Conservation (phyloP, 352 stramenopile genomes). For the Pilasporangium apinafurcum region DNA sequence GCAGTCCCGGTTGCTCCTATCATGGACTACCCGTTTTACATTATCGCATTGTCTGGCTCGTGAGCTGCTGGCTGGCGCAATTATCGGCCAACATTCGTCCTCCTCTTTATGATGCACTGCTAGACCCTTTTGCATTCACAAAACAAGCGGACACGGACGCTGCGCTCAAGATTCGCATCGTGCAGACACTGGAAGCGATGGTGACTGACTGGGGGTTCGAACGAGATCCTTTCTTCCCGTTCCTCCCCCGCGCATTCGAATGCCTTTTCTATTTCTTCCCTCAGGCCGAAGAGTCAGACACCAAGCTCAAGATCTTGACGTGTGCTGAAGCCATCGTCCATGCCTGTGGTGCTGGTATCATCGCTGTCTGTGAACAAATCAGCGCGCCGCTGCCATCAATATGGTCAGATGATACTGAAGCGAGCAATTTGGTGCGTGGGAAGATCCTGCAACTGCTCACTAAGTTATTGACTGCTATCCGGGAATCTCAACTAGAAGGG, state of each 20-base stretch:
- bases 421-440: conserved; percentile 71
- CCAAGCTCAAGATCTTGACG: conserved; percentile 71
- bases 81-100: conserved; percentile 54
- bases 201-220: conserved; percentile 81
- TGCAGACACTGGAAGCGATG: conserved; percentile 79
- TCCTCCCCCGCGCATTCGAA: conserved; percentile 47
- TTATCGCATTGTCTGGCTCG: conserved; percentile 79
- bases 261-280: conserved; percentile 70
- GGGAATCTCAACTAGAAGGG: conserved; percentile 32
- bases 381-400: conserved; percentile 60
- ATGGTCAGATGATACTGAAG: conserved; percentile 64
- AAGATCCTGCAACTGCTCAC: conserved; percentile 78
- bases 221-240: conserved; percentile 56
- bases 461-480: conserved; percentile 54
- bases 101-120: conserved; percentile 73
- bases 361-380: conserved; percentile 53
- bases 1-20: conserved; percentile 25
- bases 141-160: conserved; percentile 26
- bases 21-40: conserved; percentile 56
- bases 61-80: conserved; percentile 84
- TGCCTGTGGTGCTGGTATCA: conserved; percentile 42
- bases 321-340: conserved; percentile 73
- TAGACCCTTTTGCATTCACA: conserved; percentile 36
- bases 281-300: conserved; percentile 53
- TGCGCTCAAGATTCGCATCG: conserved; percentile 60